Conservation (phyloP, 2,329 filamentous ascomycete species). For the Mycosphaerella arachidis region DNA sequence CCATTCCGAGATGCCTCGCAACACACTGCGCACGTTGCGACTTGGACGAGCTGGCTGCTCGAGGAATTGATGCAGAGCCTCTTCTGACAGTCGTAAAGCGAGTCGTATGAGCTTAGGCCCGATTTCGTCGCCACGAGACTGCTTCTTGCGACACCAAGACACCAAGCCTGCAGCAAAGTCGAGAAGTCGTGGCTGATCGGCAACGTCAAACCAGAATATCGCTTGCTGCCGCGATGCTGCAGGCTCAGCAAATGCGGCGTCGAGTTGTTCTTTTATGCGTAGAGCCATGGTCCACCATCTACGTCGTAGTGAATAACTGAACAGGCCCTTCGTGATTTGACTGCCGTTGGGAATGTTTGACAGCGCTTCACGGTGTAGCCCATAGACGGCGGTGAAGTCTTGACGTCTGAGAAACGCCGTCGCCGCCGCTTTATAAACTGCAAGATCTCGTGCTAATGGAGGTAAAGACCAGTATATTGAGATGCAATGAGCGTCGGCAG, state of each 20-base stretch:
- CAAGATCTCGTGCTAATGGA: constrained; percentile 13
- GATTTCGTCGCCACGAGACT: not conserved
- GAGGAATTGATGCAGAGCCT: not conserved
- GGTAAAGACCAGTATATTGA: constrained; percentile 27
- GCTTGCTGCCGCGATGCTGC: constrained; percentile 4
- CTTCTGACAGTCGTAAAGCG: not conserved
- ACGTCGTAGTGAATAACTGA: constrained; percentile 16
- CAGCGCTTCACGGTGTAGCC: constrained; percentile 28
- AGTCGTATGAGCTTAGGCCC: not conserved
- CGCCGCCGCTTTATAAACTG: constrained; percentile 22
- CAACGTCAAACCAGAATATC: constrained; percentile 25
- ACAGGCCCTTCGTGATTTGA: constrained; percentile 21
- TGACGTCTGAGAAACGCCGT: constrained; percentile 17
- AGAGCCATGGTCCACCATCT: constrained; percentile 19
- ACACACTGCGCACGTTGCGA: not conserved
- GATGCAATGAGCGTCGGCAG: constrained; percentile 20
- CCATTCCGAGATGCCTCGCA: not conserved
- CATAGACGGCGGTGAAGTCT: constrained; percentile 11
- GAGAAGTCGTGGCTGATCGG: constrained; percentile 18
- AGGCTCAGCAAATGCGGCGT: constrained; percentile 1
- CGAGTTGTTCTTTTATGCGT: constrained; percentile 11
- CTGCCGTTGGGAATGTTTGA: constrained; percentile 21
- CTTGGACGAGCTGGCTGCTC: not conserved
- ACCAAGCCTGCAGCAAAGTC: constrained; percentile 9
- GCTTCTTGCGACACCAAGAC: constrained; percentile 1